Evolutionary conservation across 139 green algal species (phyloP), one percentile per base, ranked within the genome.

Genomic region (Chlamydomonas incerta): DNA sequence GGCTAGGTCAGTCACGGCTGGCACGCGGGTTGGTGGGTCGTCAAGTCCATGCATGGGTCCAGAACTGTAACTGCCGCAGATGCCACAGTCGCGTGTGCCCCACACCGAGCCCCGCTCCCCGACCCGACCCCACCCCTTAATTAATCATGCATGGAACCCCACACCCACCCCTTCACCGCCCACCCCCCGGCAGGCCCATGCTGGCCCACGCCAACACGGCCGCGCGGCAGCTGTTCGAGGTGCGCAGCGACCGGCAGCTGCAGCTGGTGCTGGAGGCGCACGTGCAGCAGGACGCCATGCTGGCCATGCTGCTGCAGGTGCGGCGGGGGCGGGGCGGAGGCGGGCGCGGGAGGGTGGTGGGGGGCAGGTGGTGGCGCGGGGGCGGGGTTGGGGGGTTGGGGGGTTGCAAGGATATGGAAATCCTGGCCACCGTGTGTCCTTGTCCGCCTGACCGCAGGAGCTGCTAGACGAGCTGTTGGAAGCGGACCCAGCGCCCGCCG

Each of bases 261-360:
- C 79, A 85, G 79, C 58, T 65, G 62, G 66, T 75, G n/a, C 66
- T 85, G 79, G 79, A 85, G 79, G 79, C 37, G 35, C 65, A 75
- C 66, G 66, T 85, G 47, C 65, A 76, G 79, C 79, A 85, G 79
- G 79, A 85, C 67, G 79, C 79, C 47, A 85, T 75, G 79, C 79
- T 85, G 66, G 65, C 37, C 50, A 85, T 85, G 66, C 67, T 85
- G 47, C 66, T 85, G 46, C 79, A 85, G 79, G 79, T 85, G 57
- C 1, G 68, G 6, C 3, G 8, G 1, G 9, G 52, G 67, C 21
- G 17, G 34, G 17, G 8, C 18, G 55, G 55, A n/a, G n/a, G n/a
- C n/a, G n/a, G n/a, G n/a, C n/a, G n/a, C n/a, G n/a, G n/a, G n/a
- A n/a, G 20, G 55, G 9, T 24, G 55, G 55, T 24, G 55, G 55